Conservation (phyloP, 208 protist genomes). For the Kentomonas sorsogonicus region DNA sequence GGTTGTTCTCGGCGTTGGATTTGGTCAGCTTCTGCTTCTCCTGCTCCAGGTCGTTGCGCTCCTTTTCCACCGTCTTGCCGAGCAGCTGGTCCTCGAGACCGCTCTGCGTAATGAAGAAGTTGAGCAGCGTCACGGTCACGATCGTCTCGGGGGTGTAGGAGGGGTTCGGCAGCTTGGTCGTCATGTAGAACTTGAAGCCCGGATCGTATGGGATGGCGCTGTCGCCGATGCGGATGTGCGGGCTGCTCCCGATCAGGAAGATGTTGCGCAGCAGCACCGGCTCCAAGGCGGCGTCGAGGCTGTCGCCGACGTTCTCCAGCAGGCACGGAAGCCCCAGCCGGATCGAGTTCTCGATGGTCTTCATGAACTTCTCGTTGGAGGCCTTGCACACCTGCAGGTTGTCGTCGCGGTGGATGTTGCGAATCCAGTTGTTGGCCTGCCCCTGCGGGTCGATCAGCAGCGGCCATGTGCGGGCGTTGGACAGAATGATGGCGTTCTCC, state of each 20-base stretch:
- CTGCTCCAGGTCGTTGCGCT: constrained; percentile 96
- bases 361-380: constrained; percentile 93
- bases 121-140: constrained; percentile 96
- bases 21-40: constrained; percentile 94
- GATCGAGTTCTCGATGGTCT: constrained; percentile 94
- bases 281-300: constrained; percentile 94
- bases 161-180: constrained; percentile 96
- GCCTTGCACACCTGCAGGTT: constrained; percentile 95
- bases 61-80: constrained; percentile 94
- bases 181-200: constrained; percentile 97
- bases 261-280: constrained; percentile 94
- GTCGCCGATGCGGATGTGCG: constrained; percentile 96
- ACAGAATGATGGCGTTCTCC: constrained; percentile 97
- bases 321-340: constrained; percentile 96
- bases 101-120: constrained; percentile 97
- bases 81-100: constrained; percentile 97
- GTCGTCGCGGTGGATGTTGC: constrained; percentile 91
- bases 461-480: constrained; percentile 93
- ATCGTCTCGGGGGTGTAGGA: constrained; percentile 95
- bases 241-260: constrained; percentile 91
- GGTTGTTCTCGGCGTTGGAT: constrained; percentile 92
- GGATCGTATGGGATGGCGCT: constrained; percentile 94
- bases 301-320: constrained; percentile 94
- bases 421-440: constrained; percentile 97
- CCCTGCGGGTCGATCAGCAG: constrained; percentile 98